Conservation (phyloP, 2,329 filamentous ascomycete genomes). For the Colletotrichum eremochloae region DNA sequence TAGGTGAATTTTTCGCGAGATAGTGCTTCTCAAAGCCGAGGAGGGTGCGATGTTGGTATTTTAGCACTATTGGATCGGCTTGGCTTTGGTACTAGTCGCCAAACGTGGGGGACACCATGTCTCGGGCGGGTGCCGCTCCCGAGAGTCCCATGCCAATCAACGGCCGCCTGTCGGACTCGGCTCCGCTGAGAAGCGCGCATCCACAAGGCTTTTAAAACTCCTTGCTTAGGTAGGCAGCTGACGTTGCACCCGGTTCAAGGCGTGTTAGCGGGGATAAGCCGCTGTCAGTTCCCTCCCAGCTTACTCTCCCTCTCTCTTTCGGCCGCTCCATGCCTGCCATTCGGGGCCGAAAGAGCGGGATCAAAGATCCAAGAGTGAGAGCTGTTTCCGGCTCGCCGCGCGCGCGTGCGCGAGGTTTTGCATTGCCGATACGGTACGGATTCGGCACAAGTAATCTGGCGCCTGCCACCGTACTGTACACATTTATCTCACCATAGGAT, state of each 20-base stretch:
- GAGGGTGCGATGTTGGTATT: background rate
- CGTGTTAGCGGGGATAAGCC: background rate
- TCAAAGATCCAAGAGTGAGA: slow-evolving; percentile 19
- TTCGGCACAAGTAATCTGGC: slow-evolving; percentile 3
- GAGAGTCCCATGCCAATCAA: slow-evolving; percentile 1
- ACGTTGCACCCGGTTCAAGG: background rate
- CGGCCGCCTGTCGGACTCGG: background rate
- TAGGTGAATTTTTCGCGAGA: background rate
- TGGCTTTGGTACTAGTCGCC: background rate
- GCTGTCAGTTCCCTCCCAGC: background rate
- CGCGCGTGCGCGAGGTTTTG: slow-evolving; percentile 15
- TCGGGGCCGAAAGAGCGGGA: slow-evolving; percentile 33
- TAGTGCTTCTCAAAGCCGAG: background rate
- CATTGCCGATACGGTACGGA: slow-evolving; percentile 31
- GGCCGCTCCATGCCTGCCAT: slow-evolving; percentile 19
- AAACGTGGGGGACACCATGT: background rate
- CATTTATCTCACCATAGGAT: slow-evolving; percentile 22
- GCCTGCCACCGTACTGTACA: slow-evolving; percentile 26
- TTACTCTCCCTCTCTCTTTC: background rate
- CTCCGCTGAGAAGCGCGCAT: background rate
- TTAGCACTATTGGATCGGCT: background rate
- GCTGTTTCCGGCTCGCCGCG: slow-evolving; percentile 25
- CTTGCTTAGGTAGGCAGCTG: background rate
- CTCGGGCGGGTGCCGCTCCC: background rate
- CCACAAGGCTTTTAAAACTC: background rate